phyloP scores from a whole-genome alignment of 192 early-diverging fungal genomes.

The Coemansia pectinata region DNA sequence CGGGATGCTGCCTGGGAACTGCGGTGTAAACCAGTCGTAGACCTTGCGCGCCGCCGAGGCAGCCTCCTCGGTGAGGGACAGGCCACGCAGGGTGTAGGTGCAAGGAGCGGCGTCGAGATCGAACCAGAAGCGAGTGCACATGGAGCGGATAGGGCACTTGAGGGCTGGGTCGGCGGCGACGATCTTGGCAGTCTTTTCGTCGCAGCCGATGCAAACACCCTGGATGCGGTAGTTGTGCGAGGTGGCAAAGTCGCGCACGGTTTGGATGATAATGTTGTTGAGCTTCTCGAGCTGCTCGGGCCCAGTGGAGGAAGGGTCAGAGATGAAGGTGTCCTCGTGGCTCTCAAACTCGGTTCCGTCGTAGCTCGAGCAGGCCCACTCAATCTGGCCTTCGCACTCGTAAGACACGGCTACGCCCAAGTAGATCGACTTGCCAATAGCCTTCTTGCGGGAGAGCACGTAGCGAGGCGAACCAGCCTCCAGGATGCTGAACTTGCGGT shows the following conservation, averaged over 20 bases:
- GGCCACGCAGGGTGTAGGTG: slow-evolving; percentile 64
- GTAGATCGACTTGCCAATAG: slow-evolving; percentile 50
- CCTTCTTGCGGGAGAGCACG: slow-evolving; percentile 52
- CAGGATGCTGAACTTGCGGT: slow-evolving; percentile 55
- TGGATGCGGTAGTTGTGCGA: slow-evolving; percentile 70
- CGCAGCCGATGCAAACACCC: slow-evolving; percentile 62
- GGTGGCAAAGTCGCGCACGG: slow-evolving; percentile 57
- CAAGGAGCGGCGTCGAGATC: slow-evolving; percentile 78
- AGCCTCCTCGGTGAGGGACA: slow-evolving; percentile 67
- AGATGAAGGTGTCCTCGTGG: slow-evolving; percentile 55
- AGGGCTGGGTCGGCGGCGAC: slow-evolving; percentile 40
- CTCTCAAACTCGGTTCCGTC: slow-evolving; percentile 68
- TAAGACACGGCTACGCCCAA: slow-evolving; percentile 50
- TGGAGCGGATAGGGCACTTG: slow-evolving; percentile 42
- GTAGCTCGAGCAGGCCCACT: slow-evolving; percentile 67
- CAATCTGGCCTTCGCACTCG: slow-evolving; percentile 32
- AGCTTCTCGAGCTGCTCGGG: slow-evolving; percentile 53
- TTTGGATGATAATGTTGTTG: slow-evolving; percentile 55
- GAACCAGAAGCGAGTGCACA: slow-evolving; percentile 65
- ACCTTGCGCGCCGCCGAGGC: slow-evolving; percentile 73
- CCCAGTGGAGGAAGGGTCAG: slow-evolving; percentile 11
- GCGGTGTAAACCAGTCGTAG: slow-evolving; percentile 69
- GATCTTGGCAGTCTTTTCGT: slow-evolving; percentile 49
- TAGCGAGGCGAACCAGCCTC: slow-evolving; percentile 53
- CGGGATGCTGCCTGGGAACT: slow-evolving; percentile 72